A percentile compares a stretch with the other conserved stretches of the same genome.
These are phyloP conservation scores for Sordariomycetes sp. DNA, from an alignment of 2,329 filamentous ascomycete species.

Conservation along the genomic window DNA sequence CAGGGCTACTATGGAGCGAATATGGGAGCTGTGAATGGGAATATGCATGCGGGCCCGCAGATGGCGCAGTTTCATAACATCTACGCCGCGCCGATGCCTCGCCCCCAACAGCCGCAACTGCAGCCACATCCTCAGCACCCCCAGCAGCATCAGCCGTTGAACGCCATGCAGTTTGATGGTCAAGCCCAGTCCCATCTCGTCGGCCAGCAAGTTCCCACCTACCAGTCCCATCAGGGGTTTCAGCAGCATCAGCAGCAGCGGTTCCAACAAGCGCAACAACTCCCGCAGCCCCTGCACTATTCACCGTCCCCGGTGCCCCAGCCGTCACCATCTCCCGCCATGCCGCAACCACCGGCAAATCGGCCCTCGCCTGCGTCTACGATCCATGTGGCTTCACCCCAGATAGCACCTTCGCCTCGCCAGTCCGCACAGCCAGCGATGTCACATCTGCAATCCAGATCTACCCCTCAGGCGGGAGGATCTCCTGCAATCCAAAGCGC, in stretches of 20 bases:
- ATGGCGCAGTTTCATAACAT: conserved; percentile 10
- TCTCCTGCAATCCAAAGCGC: conserved; percentile 10
- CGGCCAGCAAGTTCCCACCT: conserved; percentile 2
- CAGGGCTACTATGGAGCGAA: conserved; percentile 2
- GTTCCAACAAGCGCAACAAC: conserved; percentile 6
- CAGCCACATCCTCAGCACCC: conserved; percentile 1
- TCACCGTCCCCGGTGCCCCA: conserved; percentile 6
- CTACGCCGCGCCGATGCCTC: conserved; percentile 10
- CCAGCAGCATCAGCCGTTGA: neutral
- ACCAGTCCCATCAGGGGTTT: conserved; percentile 10
- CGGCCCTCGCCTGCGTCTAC: neutral
- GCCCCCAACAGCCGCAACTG: conserved; percentile 9
- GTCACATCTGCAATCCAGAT: neutral
- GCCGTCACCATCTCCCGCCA: neutral
- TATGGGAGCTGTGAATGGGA: conserved; percentile 1
- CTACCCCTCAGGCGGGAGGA: conserved; percentile 3
- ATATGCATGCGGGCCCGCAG: conserved; percentile 8
- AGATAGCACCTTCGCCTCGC: neutral
- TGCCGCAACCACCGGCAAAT: neutral
- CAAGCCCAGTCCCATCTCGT: conserved; percentile 7
- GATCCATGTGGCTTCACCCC: neutral
- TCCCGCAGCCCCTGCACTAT: conserved; percentile 7
- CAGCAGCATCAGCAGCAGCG: conserved; percentile 7
- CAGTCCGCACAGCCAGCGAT: conserved; percentile 1
- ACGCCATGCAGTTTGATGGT: conserved; percentile 5